Base-by-base conservation (phyloP, 371 early-diverging fungal species). In the Dichotomocladium elegans region DNA sequence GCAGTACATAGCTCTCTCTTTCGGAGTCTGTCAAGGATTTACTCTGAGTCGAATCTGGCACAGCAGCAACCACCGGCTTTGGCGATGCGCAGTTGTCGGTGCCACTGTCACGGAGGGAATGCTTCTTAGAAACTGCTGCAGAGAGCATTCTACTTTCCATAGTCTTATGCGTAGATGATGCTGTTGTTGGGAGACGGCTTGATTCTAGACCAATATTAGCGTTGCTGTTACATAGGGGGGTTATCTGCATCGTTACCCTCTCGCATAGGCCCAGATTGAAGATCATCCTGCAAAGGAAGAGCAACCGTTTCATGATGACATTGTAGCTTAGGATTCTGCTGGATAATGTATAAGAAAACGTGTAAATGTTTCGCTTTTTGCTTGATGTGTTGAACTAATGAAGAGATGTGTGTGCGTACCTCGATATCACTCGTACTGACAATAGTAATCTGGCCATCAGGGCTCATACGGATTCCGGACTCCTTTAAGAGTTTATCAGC, bases 1-100 rank as follows among this genome's bases (percentile, higher is more conserved):
- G 61, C 6, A 73, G 55, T 3, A 58, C 72, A 47, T 68, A 81
- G n/a, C 74, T 70, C 2, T 51, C 63, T 6, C 66, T 60, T 48
- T 80, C 80, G 34, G 75, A 72, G 7, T 80, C 82, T 27, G 79
- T 70, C 21, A 87, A 57, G 9, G 72, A 63, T 33, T 83, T 81
- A 27, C 11, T 68, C 68, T 78, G 72, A 40, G 66, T 53, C 42
- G 53, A 61, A 9, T 68, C 70, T 3, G 69, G 42, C 53, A 64
- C 78, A 9, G 58, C 22, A 6, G 31, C 14, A 44, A 60, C 51
- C 34, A 51, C 51, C 5, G 62, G 59, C 17, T 35, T 21, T 12
- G 37, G 37, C 49, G 60, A 70, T 14, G 46, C 27, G 2, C 44
- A 50, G 10, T 41, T 26, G 6, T 48, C 42, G 25, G 41, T 19